Evolutionary conservation across 768 basidiomycete species (phyloP).

Genomic region (Lactifluus rugatus): DNA sequence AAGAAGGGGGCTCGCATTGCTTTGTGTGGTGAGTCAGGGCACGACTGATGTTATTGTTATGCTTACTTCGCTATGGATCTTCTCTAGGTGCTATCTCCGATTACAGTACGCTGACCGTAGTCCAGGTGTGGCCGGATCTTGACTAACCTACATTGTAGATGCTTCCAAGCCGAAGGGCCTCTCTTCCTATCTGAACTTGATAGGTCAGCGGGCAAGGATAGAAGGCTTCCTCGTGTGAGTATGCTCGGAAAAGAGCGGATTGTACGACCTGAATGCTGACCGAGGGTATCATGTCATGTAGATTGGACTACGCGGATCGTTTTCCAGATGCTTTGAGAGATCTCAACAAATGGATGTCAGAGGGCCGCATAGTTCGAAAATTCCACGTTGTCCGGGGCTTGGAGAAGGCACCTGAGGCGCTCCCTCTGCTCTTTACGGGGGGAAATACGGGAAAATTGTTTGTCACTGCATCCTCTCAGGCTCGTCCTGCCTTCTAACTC

Average conservation of each 20-base stretch:
- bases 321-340: constrained; percentile 51
- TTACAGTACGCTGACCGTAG: constrained; percentile 46
- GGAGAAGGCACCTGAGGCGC: constrained; percentile 59
- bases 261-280: background rate
- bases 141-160: constrained; percentile 32
- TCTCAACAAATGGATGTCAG: constrained; percentile 45
- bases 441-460: constrained; percentile 72
- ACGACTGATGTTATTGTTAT: background rate
- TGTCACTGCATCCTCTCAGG: constrained; percentile 16
- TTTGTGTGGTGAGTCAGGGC: constrained; percentile 57
- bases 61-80: background rate
- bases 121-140: background rate
- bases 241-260: background rate
- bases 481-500: background rate
- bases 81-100: constrained; percentile 68
- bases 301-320: constrained; percentile 62
- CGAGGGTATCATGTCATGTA: constrained; percentile 23
- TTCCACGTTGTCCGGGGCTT: constrained; percentile 74
- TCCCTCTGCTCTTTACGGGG: constrained; percentile 64
- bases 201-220: constrained; percentile 67
- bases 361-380: constrained; percentile 68
- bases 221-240: constrained; percentile 77
- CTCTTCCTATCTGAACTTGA: constrained; percentile 56
- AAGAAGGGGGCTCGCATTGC: constrained; percentile 71
- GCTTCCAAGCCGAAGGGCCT: constrained; percentile 53